These are phyloP conservation scores for Diplodia intermedia DNA, from an alignment of 2,329 filamentous ascomycete genomes.

Conservation along the genomic window DNA sequence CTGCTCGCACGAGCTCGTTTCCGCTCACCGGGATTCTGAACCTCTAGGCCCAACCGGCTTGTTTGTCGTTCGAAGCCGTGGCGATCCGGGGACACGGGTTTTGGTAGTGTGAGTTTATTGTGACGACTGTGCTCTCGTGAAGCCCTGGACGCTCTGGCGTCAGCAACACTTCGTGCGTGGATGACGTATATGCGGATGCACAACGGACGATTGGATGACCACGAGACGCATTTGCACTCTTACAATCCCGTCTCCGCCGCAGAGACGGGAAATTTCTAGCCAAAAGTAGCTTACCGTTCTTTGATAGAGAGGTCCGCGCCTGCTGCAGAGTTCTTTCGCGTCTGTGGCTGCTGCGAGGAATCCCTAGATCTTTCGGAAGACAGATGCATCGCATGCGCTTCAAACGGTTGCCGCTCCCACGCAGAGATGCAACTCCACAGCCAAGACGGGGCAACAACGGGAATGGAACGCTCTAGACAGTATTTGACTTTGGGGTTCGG, in stretches of 20 bases:
- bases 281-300: slow-evolving; percentile 28
- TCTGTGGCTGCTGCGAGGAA: slow-evolving; percentile 2
- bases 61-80: neutral
- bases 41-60: neutral
- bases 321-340: neutral
- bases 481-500: slow-evolving; percentile 80
- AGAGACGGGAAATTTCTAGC: neutral
- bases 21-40: neutral
- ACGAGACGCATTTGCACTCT: neutral
- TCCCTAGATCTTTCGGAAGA: slow-evolving; percentile 34
- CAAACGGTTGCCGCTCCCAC: slow-evolving; percentile 21
- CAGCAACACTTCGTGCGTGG: slow-evolving; percentile 3
- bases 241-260: neutral
- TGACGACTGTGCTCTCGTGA: slow-evolving; percentile 2
- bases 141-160: neutral
- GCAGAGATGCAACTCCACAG: slow-evolving; percentile 69
- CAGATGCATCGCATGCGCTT: slow-evolving; percentile 35
- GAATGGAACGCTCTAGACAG: slow-evolving; percentile 76
- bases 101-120: slow-evolving; percentile 27
- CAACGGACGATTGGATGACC: slow-evolving; percentile 19
- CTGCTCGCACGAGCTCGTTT: slow-evolving; percentile 1
- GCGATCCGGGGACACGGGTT: slow-evolving; percentile 11
- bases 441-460: slow-evolving; percentile 83
- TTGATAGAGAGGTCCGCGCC: neutral
- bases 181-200: neutral